Evolutionary conservation across 495 filamentous ascomycete genomes (phyloP).

Genomic region (Cairneyella variabilis): DNA sequence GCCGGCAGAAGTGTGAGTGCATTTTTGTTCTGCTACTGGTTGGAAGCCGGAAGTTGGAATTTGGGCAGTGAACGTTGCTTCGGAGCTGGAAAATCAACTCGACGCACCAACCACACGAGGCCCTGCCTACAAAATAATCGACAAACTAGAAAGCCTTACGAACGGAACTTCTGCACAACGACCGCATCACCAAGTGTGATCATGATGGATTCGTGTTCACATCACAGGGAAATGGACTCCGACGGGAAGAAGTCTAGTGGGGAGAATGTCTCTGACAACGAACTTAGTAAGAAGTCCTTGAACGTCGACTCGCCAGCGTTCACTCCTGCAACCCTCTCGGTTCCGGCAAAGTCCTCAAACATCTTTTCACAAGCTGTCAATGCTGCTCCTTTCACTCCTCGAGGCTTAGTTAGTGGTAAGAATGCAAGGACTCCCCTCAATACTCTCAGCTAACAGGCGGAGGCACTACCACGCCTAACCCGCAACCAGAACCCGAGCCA

Average conservation of each 20-base stretch:
- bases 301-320: conserved; percentile 97
- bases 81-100: too few species aligned
- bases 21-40: conserved; percentile 2
- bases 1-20: conserved; percentile 58
- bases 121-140: too few species aligned
- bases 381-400: conserved; percentile 88
- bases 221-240: too few species aligned
- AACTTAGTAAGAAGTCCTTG: conserved; percentile 83
- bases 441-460: conserved; percentile 1
- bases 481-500: conserved; percentile 39
- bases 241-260: too few species aligned
- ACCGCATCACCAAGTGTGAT: too few species aligned
- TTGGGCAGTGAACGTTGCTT: too few species aligned
- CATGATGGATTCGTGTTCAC: too few species aligned
- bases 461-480: conserved; percentile 45
- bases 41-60: too few species aligned
- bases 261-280: too few species aligned
- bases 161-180: too few species aligned
- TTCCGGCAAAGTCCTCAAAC: conserved; percentile 34
- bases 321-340: conserved; percentile 60
- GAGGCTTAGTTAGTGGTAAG: conserved; percentile 22
- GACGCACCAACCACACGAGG: too few species aligned
- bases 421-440: not conserved
- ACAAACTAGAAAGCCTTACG: too few species aligned
- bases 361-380: conserved; percentile 85